Percentiles rank a stretch among this genome's conserved stretches.
Conservation (phyloP, 192 early-diverging fungal genomes). For the Backusella australiensis region DNA sequence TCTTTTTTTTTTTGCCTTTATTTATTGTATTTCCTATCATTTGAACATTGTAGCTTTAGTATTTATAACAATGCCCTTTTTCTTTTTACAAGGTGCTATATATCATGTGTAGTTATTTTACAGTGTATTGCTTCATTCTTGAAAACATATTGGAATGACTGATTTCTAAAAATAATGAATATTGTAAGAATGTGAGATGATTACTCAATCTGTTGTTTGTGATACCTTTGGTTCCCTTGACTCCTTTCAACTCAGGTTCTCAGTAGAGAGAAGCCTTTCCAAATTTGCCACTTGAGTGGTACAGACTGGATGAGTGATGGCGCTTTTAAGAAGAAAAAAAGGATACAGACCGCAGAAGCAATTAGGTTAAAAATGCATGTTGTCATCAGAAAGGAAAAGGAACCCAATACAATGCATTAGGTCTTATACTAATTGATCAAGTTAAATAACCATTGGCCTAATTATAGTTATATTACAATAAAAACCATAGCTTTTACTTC, state of each 20-base stretch:
- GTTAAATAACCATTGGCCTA: not conserved
- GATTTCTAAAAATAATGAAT: not conserved
- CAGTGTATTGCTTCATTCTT: not conserved
- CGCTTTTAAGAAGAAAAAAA: conserved; percentile 35
- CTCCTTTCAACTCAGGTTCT: conserved; percentile 11
- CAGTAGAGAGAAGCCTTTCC: conserved; percentile 31
- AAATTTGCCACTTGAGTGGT: conserved; percentile 26
- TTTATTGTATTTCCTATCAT: not conserved
- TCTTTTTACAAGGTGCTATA: not conserved
- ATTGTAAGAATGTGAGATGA: not conserved
- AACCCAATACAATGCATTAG: conserved; percentile 30
- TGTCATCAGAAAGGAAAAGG: conserved; percentile 45
- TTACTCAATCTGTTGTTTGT: not conserved
- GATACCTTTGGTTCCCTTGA: not conserved
- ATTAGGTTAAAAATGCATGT: conserved; percentile 38
- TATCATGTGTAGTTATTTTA: not conserved
- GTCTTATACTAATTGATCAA: conserved; percentile 44
- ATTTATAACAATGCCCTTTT: not conserved
- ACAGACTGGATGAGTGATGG: conserved; percentile 1
- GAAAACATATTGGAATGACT: not conserved
- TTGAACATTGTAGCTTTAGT: not conserved
- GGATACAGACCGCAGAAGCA: conserved; percentile 44
- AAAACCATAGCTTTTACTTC: conserved; percentile 50
- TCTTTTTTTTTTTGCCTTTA: not conserved
- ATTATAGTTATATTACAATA: conserved; percentile 23